These are phyloP conservation scores for Colletotrichum gigasporum DNA, from an alignment of 2,329 filamentous ascomycete genomes.

Conservation along the genomic window DNA sequence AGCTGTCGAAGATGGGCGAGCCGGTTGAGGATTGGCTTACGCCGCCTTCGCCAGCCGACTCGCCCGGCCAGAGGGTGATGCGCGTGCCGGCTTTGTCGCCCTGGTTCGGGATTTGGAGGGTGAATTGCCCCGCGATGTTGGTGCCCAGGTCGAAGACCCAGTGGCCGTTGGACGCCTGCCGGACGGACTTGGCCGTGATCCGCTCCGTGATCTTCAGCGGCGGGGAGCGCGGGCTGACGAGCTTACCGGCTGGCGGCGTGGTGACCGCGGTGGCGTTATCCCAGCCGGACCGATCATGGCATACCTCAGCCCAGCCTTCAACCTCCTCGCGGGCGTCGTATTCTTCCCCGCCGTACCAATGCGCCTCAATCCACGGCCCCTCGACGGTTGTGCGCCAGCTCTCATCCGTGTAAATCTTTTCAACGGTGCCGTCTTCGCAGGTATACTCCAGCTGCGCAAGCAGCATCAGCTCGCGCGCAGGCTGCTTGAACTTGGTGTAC, in stretches of 20 bases:
- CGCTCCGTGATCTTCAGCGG: constrained; percentile 20
- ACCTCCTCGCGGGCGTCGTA: constrained; percentile 24
- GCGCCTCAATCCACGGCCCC: constrained; percentile 19
- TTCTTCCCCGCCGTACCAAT: constrained; percentile 31
- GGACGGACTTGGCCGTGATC: background rate
- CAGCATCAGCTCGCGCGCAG: constrained; percentile 14
- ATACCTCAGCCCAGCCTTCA: background rate
- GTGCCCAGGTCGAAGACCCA: constrained; percentile 29
- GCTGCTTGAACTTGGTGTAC: constrained; percentile 27
- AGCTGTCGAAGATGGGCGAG: constrained; percentile 26
- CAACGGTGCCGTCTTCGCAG: constrained; percentile 4
- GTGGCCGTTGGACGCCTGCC: background rate
- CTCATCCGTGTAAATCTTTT: constrained; percentile 1
- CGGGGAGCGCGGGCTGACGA: constrained; percentile 17
- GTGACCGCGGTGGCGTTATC: constrained; percentile 5
- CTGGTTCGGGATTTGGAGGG: constrained; percentile 12
- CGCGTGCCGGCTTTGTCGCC: constrained; percentile 14
- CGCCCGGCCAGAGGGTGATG: constrained; percentile 21
- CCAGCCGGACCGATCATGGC: constrained; percentile 11
- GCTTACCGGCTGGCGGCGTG: constrained; percentile 1
- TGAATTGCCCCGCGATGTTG: constrained; percentile 22
- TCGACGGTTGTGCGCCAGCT: constrained; percentile 20
- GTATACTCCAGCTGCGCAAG: constrained; percentile 30
- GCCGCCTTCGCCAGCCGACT: background rate
- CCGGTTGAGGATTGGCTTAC: constrained; percentile 10